Conservation (phyloP, 1,284 basidiomycete species). For the Termitomyces sp. region DNA sequence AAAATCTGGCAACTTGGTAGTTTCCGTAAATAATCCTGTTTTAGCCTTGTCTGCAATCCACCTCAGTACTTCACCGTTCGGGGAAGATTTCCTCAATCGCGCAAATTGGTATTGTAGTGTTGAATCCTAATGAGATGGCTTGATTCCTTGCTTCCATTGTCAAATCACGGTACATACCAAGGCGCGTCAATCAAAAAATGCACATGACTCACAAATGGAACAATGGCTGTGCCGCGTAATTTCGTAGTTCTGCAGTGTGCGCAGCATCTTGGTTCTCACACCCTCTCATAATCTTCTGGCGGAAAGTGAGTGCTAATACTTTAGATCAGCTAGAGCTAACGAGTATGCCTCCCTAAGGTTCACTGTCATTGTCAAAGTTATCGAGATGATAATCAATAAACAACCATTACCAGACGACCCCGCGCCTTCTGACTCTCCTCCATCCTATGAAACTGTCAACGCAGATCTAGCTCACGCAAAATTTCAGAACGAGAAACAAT, state of each 20-base stretch:
- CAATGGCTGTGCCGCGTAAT: background rate
- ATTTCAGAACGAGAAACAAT: constrained; percentile 3
- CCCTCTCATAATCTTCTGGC: background rate
- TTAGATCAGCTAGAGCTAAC: background rate
- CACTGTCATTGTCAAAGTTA: background rate
- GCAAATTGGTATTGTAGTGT: too few species aligned
- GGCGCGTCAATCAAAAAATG: background rate
- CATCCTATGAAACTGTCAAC: constrained; percentile 23
- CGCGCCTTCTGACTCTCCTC: constrained; percentile 25
- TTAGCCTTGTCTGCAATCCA: too few species aligned
- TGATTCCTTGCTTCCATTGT: too few species aligned
- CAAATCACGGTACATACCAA: too few species aligned
- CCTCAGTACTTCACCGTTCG: too few species aligned
- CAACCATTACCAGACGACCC: constrained; percentile 21
- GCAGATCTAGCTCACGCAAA: background rate
- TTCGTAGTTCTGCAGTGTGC: background rate
- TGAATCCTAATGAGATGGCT: background rate
- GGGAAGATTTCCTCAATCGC: too few species aligned
- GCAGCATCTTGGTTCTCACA: background rate
- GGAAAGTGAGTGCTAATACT: background rate
- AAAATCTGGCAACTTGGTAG: too few species aligned
- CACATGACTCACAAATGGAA: background rate
- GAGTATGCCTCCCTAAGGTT: background rate
- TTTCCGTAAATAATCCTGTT: too few species aligned
- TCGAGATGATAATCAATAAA: constrained; percentile 21